Percentiles rank a stretch among this genome's conserved stretches.
Conservation (phyloP, 129 eudicot genomes). For the Flaveria brownii region DNA sequence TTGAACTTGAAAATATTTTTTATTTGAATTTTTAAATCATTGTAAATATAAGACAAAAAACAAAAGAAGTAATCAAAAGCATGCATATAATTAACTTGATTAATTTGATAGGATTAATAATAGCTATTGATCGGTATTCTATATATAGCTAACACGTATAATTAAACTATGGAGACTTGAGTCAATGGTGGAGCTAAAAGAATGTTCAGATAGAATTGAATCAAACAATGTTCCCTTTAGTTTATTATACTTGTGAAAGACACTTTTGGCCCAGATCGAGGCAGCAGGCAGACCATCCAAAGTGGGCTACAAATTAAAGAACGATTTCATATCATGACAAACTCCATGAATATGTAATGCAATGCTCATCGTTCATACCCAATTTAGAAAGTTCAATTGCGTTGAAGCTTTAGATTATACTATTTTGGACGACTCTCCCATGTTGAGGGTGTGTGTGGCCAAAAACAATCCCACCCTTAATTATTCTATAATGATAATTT, state of each 20-base stretch:
- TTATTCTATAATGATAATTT: background rate
- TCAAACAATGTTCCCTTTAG: constrained; percentile 5
- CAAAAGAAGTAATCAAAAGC: no score
- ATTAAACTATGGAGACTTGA: background rate
- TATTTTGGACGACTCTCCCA: background rate
- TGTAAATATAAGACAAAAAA: no score
- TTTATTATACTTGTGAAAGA: constrained; percentile 8
- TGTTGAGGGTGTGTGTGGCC: constrained; percentile 25
- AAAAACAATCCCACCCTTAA: background rate
- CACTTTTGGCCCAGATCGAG: constrained; percentile 24
- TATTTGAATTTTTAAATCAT: no score
- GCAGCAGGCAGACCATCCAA: constrained; percentile 34
- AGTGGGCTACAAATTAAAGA: constrained; percentile 38
- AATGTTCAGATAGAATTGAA: background rate
- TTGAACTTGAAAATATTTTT: no score
- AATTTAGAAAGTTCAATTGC: constrained; percentile 27
- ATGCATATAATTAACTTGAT: no score
- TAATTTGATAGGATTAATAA: no score
- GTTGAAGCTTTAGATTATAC: constrained; percentile 9
- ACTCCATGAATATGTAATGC: constrained; percentile 13
- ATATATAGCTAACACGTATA: no score
- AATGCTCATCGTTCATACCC: constrained; percentile 29
- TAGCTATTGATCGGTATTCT: no score
- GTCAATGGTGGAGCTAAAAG: constrained; percentile 16
- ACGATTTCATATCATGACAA: constrained; percentile 29